Evolutionary conservation across 2,329 filamentous ascomycete species (phyloP).

Genomic region (Fusarium sterilihyphosum): DNA sequence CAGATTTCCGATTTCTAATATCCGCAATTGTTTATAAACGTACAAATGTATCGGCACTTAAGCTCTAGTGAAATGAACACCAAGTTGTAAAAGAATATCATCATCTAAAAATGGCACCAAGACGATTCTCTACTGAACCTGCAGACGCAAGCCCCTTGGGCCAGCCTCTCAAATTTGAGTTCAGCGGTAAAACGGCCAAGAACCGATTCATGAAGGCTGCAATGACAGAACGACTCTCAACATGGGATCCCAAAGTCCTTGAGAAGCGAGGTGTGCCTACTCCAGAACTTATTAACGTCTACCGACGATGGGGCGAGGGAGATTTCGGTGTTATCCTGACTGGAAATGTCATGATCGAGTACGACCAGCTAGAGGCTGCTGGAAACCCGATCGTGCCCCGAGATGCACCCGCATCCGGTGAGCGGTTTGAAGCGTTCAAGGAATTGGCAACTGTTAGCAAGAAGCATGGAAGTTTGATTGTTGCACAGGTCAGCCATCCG

Average conservation of each 20-base stretch:
- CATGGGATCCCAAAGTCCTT: constrained; percentile 65
- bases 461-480: constrained; percentile 66
- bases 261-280: constrained; percentile 58
- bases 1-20: neutral
- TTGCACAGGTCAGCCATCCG: constrained; percentile 64
- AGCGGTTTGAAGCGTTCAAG: constrained; percentile 70
- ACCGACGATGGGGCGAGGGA: constrained; percentile 69
- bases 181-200: constrained; percentile 64
- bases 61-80: rapidly evolving
- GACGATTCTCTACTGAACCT: constrained; percentile 2
- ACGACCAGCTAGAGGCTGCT: constrained; percentile 64
- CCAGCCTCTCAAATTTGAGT: constrained; percentile 59
- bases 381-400: constrained; percentile 69
- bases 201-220: constrained; percentile 75
- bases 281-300: constrained; percentile 60
- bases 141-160: constrained; percentile 46
- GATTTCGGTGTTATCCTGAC: constrained; percentile 66
- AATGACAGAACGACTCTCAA: constrained; percentile 72
- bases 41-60: rapidly evolving
- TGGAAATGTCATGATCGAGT: constrained; percentile 73
- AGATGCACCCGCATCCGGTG: constrained; percentile 60
- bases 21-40: neutral
- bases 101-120: constrained; percentile 7
- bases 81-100: neutral
- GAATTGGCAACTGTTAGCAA: constrained; percentile 64